phyloP scores from a whole-genome alignment of 306 rosid genomes.

The Vigna radiata region DNA sequence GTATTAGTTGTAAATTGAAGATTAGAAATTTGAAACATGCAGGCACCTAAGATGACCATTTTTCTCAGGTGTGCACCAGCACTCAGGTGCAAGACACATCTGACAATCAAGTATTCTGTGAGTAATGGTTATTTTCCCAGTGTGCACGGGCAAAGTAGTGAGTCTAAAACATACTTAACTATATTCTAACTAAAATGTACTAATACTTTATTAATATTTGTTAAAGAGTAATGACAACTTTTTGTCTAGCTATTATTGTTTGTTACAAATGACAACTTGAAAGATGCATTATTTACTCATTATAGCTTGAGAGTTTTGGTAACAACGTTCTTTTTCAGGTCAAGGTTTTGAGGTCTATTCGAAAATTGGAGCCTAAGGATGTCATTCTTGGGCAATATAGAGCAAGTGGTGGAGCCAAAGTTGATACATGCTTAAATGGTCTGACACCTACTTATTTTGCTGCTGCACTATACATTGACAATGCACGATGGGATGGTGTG shows the following conservation, averaged over 20 bases:
- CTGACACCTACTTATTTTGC: constrained; percentile 89
- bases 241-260: constrained; percentile 18
- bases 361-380: constrained; percentile 74
- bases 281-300: constrained; percentile 26
- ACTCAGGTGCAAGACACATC: too few species aligned
- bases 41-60: too few species aligned
- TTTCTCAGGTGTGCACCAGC: too few species aligned
- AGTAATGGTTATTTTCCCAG: not conserved
- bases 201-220: not conserved
- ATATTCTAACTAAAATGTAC: not conserved
- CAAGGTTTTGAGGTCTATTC: constrained; percentile 86
- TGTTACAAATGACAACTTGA: constrained; percentile 8
- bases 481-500: constrained; percentile 99
- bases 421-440: constrained; percentile 57
- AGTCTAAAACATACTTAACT: constrained; percentile 12
- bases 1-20: too few species aligned
- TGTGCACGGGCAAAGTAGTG: not conserved
- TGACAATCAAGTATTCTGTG: not conserved
- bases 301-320: constrained; percentile 30
- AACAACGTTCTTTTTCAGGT: constrained; percentile 66
- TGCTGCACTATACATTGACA: constrained; percentile 81
- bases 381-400: constrained; percentile 93
- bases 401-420: constrained; percentile 59
- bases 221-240: not conserved
- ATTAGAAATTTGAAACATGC: too few species aligned